A percentile compares a stretch with the other conserved stretches of the same genome.
Evolutionary conservation across 768 basidiomycete genomes (phyloP).

Genomic region (Steccherinum ochraceum): DNA sequence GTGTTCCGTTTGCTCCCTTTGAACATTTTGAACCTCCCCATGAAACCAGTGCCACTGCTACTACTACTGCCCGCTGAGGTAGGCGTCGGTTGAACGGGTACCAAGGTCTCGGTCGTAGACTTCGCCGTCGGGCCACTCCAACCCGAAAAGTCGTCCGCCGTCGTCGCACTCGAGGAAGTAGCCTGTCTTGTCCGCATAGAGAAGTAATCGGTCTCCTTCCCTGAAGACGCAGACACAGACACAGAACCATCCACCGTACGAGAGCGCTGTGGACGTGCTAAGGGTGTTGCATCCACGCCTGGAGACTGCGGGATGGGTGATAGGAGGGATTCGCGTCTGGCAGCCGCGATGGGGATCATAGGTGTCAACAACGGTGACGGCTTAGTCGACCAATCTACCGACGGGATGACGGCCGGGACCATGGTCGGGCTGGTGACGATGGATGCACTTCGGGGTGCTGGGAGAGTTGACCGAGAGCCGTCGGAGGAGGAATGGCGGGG

Average conservation of each 20-base stretch:
- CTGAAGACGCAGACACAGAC: slow-evolving; percentile 3
- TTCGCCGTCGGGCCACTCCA: slow-evolving; percentile 25
- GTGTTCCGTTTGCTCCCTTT: slow-evolving; percentile 42
- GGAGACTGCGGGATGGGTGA: slow-evolving; percentile 24
- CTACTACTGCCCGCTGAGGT: slow-evolving; percentile 33
- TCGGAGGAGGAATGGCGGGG: slow-evolving; percentile 26
- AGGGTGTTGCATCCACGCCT: slow-evolving; percentile 14
- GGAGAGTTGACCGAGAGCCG: slow-evolving; percentile 11
- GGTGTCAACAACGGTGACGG: slow-evolving; percentile 42
- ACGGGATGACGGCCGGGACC: slow-evolving; percentile 56
- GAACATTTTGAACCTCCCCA: slow-evolving; percentile 75
- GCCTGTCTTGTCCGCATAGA: slow-evolving; percentile 37
- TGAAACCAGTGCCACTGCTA: slow-evolving; percentile 51
- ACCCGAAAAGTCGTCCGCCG: slow-evolving; percentile 42
- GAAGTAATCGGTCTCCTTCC: slow-evolving; percentile 47
- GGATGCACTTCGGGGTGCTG: slow-evolving; percentile 27
- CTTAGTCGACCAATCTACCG: slow-evolving; percentile 28
- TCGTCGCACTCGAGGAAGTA: slow-evolving; percentile 32
- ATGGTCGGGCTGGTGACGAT: slow-evolving; percentile 61
- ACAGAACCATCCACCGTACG: background rate
- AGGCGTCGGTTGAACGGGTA: background rate
- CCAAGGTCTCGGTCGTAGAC: background rate
- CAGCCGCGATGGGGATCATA: slow-evolving; percentile 37
- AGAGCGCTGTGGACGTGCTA: slow-evolving; percentile 8
- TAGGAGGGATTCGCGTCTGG: slow-evolving; percentile 15